A percentile compares a stretch with the other conserved stretches of the same genome.
These are phyloP conservation scores for Globisporangium okanoganense DNA, from an alignment of 352 stramenopile species.

Conservation along the genomic window DNA sequence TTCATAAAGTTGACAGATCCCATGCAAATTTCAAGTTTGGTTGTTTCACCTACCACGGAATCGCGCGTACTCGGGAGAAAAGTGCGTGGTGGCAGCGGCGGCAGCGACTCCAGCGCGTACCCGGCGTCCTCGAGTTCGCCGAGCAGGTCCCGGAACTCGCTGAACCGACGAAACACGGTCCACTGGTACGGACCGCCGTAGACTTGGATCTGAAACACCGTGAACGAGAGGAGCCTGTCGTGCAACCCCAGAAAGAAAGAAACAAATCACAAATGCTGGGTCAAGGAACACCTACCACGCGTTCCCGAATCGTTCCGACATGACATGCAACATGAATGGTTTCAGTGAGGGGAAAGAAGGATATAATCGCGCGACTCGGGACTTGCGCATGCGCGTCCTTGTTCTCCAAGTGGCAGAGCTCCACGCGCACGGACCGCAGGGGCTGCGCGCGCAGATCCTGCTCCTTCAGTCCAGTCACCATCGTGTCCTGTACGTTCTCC, in stretches of 20 bases:
- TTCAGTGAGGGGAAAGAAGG: slow-evolving; percentile 14
- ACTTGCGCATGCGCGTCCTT: slow-evolving; percentile 84
- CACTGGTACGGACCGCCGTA: slow-evolving; percentile 84
- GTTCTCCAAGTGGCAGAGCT: slow-evolving; percentile 85
- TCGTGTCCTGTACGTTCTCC: slow-evolving; percentile 79
- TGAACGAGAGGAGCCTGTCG: slow-evolving; percentile 77
- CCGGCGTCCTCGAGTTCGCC: slow-evolving; percentile 40
- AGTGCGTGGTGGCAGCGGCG: slow-evolving; percentile 59
- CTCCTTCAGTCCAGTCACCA: slow-evolving; percentile 63
- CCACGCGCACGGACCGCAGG: slow-evolving; percentile 72
- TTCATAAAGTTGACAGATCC: not conserved
- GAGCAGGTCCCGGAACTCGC: slow-evolving; percentile 70
- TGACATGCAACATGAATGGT: slow-evolving; percentile 2
- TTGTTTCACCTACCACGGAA: slow-evolving; percentile 32
- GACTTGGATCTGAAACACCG: slow-evolving; percentile 79
- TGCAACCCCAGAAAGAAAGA: slow-evolving; percentile 16
- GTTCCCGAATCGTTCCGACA: slow-evolving; percentile 4
- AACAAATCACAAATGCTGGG: not conserved
- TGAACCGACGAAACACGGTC: slow-evolving; percentile 84
- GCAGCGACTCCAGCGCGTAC: slow-evolving; percentile 49
- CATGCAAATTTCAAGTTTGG: slow-evolving; percentile 3
- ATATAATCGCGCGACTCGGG: slow-evolving; percentile 52
- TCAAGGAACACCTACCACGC: slow-evolving; percentile 14
- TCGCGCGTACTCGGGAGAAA: slow-evolving; percentile 71
- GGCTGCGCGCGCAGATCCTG: slow-evolving; percentile 72